phyloP scores from a whole-genome alignment of 2,329 filamentous ascomycete genomes.

The Pseudogymnoascus sp. region DNA sequence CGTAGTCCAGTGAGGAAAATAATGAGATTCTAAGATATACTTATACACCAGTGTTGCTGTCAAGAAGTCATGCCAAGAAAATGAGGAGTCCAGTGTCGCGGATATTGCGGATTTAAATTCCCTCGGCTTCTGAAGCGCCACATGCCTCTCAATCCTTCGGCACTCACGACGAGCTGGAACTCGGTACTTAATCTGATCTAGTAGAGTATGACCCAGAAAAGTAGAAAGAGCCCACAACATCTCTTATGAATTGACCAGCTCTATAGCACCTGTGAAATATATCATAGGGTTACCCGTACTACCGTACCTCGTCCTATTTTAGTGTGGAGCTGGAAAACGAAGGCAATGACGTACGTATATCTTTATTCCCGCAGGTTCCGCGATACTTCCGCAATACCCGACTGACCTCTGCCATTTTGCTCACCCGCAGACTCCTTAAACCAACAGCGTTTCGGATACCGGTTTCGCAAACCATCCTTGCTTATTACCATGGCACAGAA shows the following conservation, averaged over 20 bases:
- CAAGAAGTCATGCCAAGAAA: background rate
- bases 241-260: too few relatives aligned
- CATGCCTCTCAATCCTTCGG: too few relatives aligned
- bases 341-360: slow-evolving; percentile 13
- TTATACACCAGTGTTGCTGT: background rate
- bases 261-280: too few relatives aligned
- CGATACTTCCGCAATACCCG: background rate
- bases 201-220: too few relatives aligned
- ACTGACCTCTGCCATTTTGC: background rate
- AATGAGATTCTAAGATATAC: background rate
- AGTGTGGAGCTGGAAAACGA: slow-evolving; percentile 23
- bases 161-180: too few relatives aligned
- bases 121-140: too few relatives aligned
- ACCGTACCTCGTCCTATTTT: too few relatives aligned
- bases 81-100: background rate
- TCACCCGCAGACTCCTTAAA: background rate
- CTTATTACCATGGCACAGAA: background rate
- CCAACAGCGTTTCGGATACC: background rate
- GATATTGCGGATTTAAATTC: background rate
- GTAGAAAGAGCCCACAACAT: too few relatives aligned
- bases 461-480: background rate
- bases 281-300: too few relatives aligned
- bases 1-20: background rate
- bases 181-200: too few relatives aligned
- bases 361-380: background rate